Evolutionary conservation across 1,139 yeast species (phyloP).

Genomic region (Taphrina deformans): DNA sequence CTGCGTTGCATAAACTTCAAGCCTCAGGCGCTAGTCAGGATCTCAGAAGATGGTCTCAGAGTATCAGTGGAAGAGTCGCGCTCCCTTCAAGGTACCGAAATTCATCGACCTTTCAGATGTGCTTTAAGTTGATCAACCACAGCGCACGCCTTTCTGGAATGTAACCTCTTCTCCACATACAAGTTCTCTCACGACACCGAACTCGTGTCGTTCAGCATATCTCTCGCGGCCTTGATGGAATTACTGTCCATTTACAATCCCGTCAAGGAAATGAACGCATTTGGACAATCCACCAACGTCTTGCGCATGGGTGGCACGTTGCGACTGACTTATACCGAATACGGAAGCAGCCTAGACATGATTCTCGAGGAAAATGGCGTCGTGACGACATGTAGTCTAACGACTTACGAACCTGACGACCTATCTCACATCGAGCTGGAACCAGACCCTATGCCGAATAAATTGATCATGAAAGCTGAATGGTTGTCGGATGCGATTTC

Average conservation of each 20-base stretch:
- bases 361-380: constrained; percentile 39
- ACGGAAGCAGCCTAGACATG: constrained; percentile 38
- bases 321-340: constrained; percentile 35
- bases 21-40: constrained; percentile 36
- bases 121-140: background rate
- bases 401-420: constrained; percentile 38
- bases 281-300: constrained; percentile 8
- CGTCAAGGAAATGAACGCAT: constrained; percentile 15
- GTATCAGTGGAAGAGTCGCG: constrained; percentile 38
- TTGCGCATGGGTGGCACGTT: constrained; percentile 35
- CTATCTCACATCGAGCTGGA: constrained; percentile 35
- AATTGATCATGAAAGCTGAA: constrained; percentile 37
- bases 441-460: constrained; percentile 35
- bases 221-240: constrained; percentile 38
- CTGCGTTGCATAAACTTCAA: constrained; percentile 33
- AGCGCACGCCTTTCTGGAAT: constrained; percentile 33
- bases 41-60: constrained; percentile 38
- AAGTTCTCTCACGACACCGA: background rate
- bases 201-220: constrained; percentile 35
- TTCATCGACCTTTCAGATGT: background rate
- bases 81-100: constrained; percentile 37
- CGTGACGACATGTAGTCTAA: constrained; percentile 39
- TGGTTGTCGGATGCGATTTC: constrained; percentile 38
- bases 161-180: constrained; percentile 4
- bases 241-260: constrained; percentile 39